Evolutionary conservation across 2,329 filamentous ascomycete genomes (phyloP), one percentile per base, ranked within the genome.

Genomic region (Colletotrichum camelliae): DNA sequence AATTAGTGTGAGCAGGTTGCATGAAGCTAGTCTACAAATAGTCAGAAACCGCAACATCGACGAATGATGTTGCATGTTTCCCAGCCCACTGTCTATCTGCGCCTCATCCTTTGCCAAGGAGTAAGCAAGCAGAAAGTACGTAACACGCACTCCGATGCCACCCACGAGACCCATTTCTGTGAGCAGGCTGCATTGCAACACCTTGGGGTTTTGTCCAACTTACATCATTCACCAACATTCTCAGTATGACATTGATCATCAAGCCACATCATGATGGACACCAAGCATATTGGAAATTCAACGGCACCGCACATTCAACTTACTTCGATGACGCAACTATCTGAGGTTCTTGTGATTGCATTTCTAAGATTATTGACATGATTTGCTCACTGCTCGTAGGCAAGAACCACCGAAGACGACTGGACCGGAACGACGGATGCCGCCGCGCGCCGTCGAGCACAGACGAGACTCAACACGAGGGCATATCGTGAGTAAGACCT

Each of bases 381-480:
- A 18, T 24, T 48, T 43, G 35, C 62, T 66, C 16, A 66, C 37
- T 66, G 6, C 52, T 29, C 77, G 77, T 61, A 87, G 85, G 85
- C 85, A 9, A 82, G 76, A 79, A 81, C 77, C 72, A 79, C 64
- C 35, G 82, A 87, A 76, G 87, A 88, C 67, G 83, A 88, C 80
- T 88, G 87, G 86, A 88, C 86, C 48, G 87, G 87, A 5, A 84
- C 81, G 29, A 87, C 78, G 18, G 84, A 88, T 82, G 83, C 84
- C 4, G 84, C 82, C 77, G 82, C 82, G 75, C 84, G 87, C 29
- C 83, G 87, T 77, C 79, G 83, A 72, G 82, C 82, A 75, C 87
- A 88, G 81, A 88, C 84, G 74, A 84, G 87, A 81, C 83, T 88
- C 29, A 88, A 87, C 67, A 85, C 84, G 78, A 86, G 87, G 74